Percentiles rank a stretch among this genome's conserved stretches.
phyloP scores from a whole-genome alignment of 73 alveolate genomes.

The Stentor roeselii region DNA sequence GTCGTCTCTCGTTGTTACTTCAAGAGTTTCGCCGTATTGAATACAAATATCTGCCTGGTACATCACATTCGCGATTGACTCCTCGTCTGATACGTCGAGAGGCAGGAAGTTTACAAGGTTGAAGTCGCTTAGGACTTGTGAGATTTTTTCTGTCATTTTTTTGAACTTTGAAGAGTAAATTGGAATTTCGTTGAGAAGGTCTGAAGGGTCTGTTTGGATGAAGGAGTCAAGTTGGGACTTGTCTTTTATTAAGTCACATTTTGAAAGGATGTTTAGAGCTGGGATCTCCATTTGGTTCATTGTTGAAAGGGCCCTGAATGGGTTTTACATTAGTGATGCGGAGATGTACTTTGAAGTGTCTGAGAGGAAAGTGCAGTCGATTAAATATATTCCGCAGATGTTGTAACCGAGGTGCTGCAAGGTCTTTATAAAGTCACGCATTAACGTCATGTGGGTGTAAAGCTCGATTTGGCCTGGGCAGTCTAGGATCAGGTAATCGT shows the following conservation, averaged over 20 bases:
- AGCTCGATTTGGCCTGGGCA: slow-evolving; percentile 96
- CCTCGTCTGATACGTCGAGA: slow-evolving; percentile 55
- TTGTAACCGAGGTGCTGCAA: slow-evolving; percentile 77
- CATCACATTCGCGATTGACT: slow-evolving; percentile 34
- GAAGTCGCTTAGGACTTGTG: slow-evolving; percentile 55
- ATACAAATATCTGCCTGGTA: slow-evolving; percentile 16
- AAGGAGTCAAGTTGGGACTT: slow-evolving; percentile 47
- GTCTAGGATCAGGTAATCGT: slow-evolving; percentile 78
- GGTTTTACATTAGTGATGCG: slow-evolving; percentile 77
- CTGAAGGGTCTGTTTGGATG: slow-evolving; percentile 51
- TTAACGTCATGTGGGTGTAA: slow-evolving; percentile 92
- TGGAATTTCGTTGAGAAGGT: slow-evolving; percentile 43
- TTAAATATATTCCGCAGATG: slow-evolving; percentile 83
- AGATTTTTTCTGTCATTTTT: slow-evolving; percentile 61
- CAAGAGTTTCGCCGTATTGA: slow-evolving; percentile 34
- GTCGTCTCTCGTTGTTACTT: neutral
- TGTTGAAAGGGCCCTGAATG: slow-evolving; percentile 80
- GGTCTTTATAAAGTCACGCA: slow-evolving; percentile 76
- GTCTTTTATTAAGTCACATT: slow-evolving; percentile 78
- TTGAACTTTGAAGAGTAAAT: slow-evolving; percentile 58
- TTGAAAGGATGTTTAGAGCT: slow-evolving; percentile 85
- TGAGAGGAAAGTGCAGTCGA: slow-evolving; percentile 89
- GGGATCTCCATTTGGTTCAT: slow-evolving; percentile 94
- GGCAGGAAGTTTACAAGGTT: slow-evolving; percentile 64
- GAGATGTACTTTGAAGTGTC: slow-evolving; percentile 91